These are phyloP conservation scores for Aegle marmelos DNA, from an alignment of 345 rosid genomes.

Conservation along the genomic window DNA sequence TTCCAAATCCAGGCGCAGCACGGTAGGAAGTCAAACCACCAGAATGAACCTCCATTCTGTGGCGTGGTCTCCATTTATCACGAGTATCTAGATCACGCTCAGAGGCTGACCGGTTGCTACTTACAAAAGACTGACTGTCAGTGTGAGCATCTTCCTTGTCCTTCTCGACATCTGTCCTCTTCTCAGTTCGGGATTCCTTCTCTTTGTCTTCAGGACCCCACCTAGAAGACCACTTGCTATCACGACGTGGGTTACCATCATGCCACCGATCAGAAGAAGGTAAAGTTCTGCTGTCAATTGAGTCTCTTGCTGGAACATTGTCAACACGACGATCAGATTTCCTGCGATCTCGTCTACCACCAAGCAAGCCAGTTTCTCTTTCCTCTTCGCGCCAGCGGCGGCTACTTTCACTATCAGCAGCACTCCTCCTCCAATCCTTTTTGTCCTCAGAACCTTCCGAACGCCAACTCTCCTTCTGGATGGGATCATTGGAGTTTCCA, in stretches of 20 bases:
- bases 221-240: constrained; percentile 75
- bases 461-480: constrained; percentile 63
- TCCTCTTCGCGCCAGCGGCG: constrained; percentile 86
- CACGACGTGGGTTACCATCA: constrained; percentile 51
- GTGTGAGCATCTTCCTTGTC: constrained; percentile 46
- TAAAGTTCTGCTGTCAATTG: constrained; percentile 40
- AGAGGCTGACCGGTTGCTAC: constrained; percentile 34
- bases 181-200: constrained; percentile 53
- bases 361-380: constrained; percentile 70
- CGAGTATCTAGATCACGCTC: constrained; percentile 62
- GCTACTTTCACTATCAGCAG: constrained; percentile 42
- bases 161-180: constrained; percentile 43
- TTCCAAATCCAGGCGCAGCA: constrained; percentile 65
- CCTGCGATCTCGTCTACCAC: constrained; percentile 59
- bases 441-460: constrained; percentile 65
- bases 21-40: constrained; percentile 42
- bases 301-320: constrained; percentile 38
- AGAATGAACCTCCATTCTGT: constrained; percentile 53
- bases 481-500: constrained; percentile 45
- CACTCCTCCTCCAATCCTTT: constrained; percentile 62
- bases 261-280: constrained; percentile 54
- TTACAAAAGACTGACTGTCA: constrained; percentile 35
- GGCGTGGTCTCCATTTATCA: constrained; percentile 82
- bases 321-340: constrained; percentile 57
- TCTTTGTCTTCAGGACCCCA: constrained; percentile 85